Conservation (phyloP, 495 filamentous ascomycete genomes). For the Trichoderma erinaceum region DNA sequence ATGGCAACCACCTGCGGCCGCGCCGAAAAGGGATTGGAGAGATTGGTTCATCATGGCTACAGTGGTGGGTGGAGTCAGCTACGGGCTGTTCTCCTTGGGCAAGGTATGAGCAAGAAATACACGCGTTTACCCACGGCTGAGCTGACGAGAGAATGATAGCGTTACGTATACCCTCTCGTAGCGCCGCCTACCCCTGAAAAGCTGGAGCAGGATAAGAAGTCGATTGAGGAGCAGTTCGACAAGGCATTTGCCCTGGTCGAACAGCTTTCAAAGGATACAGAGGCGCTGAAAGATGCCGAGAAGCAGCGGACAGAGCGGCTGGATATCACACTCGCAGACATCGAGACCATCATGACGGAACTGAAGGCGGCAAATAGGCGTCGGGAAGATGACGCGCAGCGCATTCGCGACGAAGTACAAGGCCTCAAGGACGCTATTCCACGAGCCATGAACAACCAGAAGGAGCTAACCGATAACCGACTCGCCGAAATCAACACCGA, state of each 20-base stretch:
- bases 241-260: conserved; percentile 88
- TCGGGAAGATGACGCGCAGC: conserved; percentile 77
- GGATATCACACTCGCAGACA: conserved; percentile 72
- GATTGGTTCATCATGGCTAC: conserved; percentile 99
- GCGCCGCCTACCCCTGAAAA: conserved; percentile 89
- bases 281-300: conserved; percentile 78
- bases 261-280: conserved; percentile 83
- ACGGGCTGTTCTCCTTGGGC: conserved; percentile 78
- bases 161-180: conserved; percentile 86
- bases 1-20: conserved; percentile 55
- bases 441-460: conserved; percentile 78
- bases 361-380: conserved; percentile 71
- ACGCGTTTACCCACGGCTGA: neutral
- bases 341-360: conserved; percentile 74
- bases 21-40: conserved; percentile 86
- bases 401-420: conserved; percentile 80
- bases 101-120: conserved; percentile 48
- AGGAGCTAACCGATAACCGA: conserved; percentile 71
- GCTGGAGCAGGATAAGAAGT: conserved; percentile 84
- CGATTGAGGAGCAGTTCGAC: conserved; percentile 86
- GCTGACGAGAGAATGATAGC: conserved; percentile 36
- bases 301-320: conserved; percentile 75
- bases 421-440: conserved; percentile 78
- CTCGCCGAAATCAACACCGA: conserved; percentile 82
- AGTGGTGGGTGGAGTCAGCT: conserved; percentile 75